Evolutionary conservation across 2,329 filamentous ascomycete genomes (phyloP).

Genomic region (Aspergillaceae sp.): DNA sequence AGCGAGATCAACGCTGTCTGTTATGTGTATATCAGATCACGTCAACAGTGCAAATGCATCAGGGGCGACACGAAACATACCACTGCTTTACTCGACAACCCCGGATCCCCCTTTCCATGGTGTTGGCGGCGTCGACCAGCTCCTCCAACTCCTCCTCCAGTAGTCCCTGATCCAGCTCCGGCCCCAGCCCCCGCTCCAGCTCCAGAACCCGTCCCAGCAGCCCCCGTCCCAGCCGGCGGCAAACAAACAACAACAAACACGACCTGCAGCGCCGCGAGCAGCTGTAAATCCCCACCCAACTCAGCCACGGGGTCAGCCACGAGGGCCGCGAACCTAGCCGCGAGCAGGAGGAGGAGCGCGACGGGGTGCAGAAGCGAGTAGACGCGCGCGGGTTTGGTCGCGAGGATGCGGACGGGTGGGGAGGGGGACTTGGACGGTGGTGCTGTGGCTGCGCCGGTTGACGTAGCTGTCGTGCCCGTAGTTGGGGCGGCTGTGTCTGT

Average conservation of each 20-base stretch:
- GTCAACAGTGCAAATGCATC: neutral
- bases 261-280: constrained; percentile 56
- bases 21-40: neutral
- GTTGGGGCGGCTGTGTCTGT: constrained; percentile 3
- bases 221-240: constrained; percentile 40
- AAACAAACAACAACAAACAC: constrained; percentile 52
- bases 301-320: constrained; percentile 61
- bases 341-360: constrained; percentile 57
- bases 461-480: constrained; percentile 11
- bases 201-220: neutral
- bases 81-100: constrained; percentile 16
- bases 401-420: constrained; percentile 40
- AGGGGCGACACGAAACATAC: constrained; percentile 9
- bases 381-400: constrained; percentile 41
- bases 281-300: constrained; percentile 53
- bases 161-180: no score
- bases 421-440: constrained; percentile 17
- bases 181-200: neutral
- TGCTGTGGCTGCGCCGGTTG: constrained; percentile 23
- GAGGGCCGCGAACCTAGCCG: constrained; percentile 55
- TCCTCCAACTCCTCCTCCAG: constrained; percentile 7
- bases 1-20: constrained; percentile 66
- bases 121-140: constrained; percentile 14
- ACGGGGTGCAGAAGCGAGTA: constrained; percentile 61
- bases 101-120: constrained; percentile 1